phyloP scores from a whole-genome alignment of 2,329 filamentous ascomycete species.

The Pseudopithomyces maydicus region DNA sequence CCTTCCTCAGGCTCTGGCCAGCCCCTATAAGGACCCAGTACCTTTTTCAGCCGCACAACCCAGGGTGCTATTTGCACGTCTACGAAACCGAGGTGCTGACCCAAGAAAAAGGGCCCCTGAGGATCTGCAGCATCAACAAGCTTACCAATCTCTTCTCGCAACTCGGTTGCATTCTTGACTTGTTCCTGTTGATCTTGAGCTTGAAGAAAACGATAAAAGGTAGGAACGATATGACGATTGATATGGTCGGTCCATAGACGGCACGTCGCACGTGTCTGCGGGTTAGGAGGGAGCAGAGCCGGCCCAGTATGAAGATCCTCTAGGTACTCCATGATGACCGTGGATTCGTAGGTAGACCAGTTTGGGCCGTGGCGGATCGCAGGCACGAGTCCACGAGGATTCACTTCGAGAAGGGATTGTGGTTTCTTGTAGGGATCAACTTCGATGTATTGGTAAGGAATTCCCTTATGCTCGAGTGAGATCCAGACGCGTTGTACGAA shows the following conservation, averaged over 20 bases:
- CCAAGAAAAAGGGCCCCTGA: slow-evolving; percentile 72
- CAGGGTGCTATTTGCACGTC: slow-evolving; percentile 79
- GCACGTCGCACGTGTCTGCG: slow-evolving; percentile 73
- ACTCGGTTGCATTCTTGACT: slow-evolving; percentile 61
- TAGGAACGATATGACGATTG: slow-evolving; percentile 75
- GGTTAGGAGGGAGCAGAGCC: slow-evolving; percentile 67
- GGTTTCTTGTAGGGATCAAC: slow-evolving; percentile 80
- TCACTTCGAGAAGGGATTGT: slow-evolving; percentile 72
- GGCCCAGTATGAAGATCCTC: slow-evolving; percentile 71
- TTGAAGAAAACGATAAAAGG: slow-evolving; percentile 76
- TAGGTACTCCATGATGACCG: slow-evolving; percentile 85
- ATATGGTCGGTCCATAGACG: slow-evolving; percentile 83
- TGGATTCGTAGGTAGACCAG: slow-evolving; percentile 83
- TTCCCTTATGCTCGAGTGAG: slow-evolving; percentile 76
- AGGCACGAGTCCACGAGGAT: slow-evolving; percentile 76
- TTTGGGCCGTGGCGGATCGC: slow-evolving; percentile 73
- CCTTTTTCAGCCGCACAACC: slow-evolving; percentile 69
- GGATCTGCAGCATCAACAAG: slow-evolving; percentile 62
- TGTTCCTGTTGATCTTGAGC: slow-evolving; percentile 66
- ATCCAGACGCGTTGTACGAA: slow-evolving; percentile 92
- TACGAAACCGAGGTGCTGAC: slow-evolving; percentile 64
- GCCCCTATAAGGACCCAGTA: slow-evolving; percentile 67
- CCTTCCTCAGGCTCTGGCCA: slow-evolving; percentile 69
- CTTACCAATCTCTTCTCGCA: slow-evolving; percentile 69
- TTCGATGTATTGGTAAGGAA: slow-evolving; percentile 85